Conservation (phyloP, 164 flowering plant species). For the Liquidambar formosana region DNA sequence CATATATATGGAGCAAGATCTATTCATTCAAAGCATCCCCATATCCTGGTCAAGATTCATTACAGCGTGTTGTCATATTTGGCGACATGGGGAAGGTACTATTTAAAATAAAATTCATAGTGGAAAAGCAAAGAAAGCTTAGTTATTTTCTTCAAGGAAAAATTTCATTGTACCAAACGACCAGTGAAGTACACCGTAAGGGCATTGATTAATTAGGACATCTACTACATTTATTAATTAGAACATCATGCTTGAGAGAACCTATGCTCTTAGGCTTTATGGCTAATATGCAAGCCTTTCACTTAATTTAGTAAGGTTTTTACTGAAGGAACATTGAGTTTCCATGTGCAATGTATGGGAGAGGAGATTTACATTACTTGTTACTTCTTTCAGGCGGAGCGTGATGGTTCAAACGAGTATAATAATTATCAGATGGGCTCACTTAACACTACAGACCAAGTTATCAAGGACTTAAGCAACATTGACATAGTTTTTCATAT, state of each 20-base stretch:
- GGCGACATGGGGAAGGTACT: constrained; percentile 94
- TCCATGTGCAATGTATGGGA: not conserved
- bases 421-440: constrained; percentile 76
- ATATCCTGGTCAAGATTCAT: constrained; percentile 77
- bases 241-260: no score
- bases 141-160: no score
- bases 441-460: constrained; percentile 79
- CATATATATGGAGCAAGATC: constrained; percentile 64
- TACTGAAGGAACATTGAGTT: not conserved
- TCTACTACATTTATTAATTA: no score
- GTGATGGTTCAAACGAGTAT: constrained; percentile 90
- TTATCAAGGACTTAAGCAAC: constrained; percentile 63
- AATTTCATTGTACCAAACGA: no score
- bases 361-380: not conserved
- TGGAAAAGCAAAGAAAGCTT: not conserved
- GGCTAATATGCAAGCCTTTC: no score
- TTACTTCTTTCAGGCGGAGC: constrained; percentile 66
- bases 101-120: not conserved
- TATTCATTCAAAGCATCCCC: constrained; percentile 74
- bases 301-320: no score
- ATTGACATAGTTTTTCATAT: constrained; percentile 83
- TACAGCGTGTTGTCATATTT: constrained; percentile 72
- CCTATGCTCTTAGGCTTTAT: no score
- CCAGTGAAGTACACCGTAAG: no score
- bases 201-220: no score